Percentiles rank a stretch among this genome's conserved stretches.
Conservation (phyloP, 2,329 filamentous ascomycete genomes). For the Epichloe hybrida region DNA sequence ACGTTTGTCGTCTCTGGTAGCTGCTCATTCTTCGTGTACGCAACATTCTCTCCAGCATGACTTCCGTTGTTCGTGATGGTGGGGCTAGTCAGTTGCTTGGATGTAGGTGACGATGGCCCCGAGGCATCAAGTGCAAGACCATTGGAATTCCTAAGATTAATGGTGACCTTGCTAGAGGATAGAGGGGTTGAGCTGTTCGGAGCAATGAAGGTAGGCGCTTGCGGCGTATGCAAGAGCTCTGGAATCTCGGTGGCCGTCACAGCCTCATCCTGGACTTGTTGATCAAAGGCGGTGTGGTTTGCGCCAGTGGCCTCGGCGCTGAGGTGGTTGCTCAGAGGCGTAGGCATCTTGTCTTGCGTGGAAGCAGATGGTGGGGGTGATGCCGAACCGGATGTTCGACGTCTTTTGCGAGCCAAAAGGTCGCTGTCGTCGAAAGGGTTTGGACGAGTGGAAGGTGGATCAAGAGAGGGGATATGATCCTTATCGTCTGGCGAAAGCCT, state of each 20-base stretch:
- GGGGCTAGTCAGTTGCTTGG: neutral
- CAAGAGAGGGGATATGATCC: conserved; percentile 32
- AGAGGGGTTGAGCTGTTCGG: conserved; percentile 21
- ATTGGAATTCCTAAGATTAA: conserved; percentile 38
- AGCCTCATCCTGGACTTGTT: conserved; percentile 8
- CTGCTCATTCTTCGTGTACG: neutral
- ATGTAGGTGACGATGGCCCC: neutral
- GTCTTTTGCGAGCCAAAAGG: conserved; percentile 44
- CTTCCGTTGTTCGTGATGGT: neutral
- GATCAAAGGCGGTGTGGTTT: conserved; percentile 23
- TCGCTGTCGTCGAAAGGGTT: conserved; percentile 52
- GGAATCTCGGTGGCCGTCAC: neutral
- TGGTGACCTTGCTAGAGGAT: conserved; percentile 44
- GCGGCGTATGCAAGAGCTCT: conserved; percentile 22
- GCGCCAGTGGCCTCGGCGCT: conserved; percentile 16
- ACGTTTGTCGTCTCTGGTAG: neutral
- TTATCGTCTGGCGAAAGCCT: conserved; percentile 31
- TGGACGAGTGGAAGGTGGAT: conserved; percentile 47
- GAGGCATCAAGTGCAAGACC: conserved; percentile 6
- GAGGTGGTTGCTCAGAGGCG: neutral
- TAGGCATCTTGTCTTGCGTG: neutral
- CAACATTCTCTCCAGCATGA: neutral
- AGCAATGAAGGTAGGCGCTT: conserved; percentile 13
- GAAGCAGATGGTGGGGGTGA: conserved; percentile 38
- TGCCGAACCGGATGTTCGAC: conserved; percentile 42